Base-by-base conservation (phyloP, 2,329 filamentous ascomycete species). In the Mariannaea elegans region DNA sequence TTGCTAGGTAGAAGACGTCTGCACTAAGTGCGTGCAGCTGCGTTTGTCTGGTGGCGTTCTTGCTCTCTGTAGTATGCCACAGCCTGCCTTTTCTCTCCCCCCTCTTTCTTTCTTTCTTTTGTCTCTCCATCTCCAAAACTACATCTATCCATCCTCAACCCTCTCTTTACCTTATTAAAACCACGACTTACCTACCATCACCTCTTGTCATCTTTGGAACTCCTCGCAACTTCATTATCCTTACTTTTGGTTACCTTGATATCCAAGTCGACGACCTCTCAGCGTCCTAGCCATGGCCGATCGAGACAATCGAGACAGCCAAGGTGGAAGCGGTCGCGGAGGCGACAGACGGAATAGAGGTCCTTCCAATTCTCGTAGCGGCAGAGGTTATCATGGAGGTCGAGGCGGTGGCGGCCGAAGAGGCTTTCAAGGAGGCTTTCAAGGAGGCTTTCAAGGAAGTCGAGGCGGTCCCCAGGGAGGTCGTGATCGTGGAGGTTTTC, bases 271-370 rank as follows among this genome's bases (percentile, higher is more conserved):
- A 39, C 34, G 6, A 27, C n/a, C 6, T 24, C n/a, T 27, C 14
- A 14, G n/a, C 42, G 13, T 31, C 31, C 36, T 32, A 29, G 42
- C 21, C 38, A 74, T 75, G 72, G 63, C 72, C 19, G 72, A 73
- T 47, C 63, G 69, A 46, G 67, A 66, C 29, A 67, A 66, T n/a
- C 65, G 72, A 51, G 70, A 71, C 2, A 61, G 65, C 18, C 63
- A 67, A 44, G 63, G 71, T 31, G 56, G 65, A 42, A 21, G 66
- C 39, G 66, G 69, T 23, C 21, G 41, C 8, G 41, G 41, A 44
- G 41, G 41, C 21, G 21, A 19, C 21, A 14, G 21, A 32, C 59
- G 57, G 8, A 52, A 67, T 41, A 63, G 65, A 4, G 63, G 29
- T 2, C 24, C 36, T 23, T 16, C 23, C 4, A 19, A 12, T 10